These are phyloP conservation scores for Coniella lustricola DNA, from an alignment of 2,329 filamentous ascomycete genomes.

Conservation along the genomic window DNA sequence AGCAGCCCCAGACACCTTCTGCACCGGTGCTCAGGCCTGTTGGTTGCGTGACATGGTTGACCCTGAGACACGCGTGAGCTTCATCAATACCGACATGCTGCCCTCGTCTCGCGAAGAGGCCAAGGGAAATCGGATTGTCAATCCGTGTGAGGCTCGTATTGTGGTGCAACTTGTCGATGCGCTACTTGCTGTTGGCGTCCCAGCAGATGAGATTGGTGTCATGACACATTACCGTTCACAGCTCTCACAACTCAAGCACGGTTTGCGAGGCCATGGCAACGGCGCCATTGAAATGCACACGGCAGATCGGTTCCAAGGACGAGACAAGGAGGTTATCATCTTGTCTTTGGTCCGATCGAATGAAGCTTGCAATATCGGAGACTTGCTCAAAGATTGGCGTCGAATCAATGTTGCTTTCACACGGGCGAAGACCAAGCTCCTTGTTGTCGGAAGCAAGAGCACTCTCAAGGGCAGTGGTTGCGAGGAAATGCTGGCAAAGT, in stretches of 20 bases:
- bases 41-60: conserved; percentile 70
- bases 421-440: conserved; percentile 80
- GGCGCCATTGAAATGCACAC: conserved; percentile 84
- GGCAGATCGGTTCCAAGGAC: conserved; percentile 91
- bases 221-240: conserved; percentile 97
- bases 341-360: conserved; percentile 86
- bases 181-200: conserved; percentile 68
- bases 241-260: conserved; percentile 71
- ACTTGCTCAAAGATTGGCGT: conserved; percentile 84
- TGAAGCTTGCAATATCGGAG: conserved; percentile 73
- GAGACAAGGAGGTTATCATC: conserved; percentile 90
- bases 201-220: conserved; percentile 74
- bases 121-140: conserved; percentile 80
- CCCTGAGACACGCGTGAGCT: conserved; percentile 67
- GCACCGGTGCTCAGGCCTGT: conserved; percentile 49
- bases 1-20: conserved; percentile 43
- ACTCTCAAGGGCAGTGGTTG: conserved; percentile 69
- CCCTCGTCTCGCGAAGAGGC: conserved; percentile 61
- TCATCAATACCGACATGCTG: conserved; percentile 82
- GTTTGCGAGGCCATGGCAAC: conserved; percentile 49
- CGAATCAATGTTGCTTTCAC: conserved; percentile 95
- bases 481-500: conserved; percentile 69
- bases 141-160: conserved; percentile 72
- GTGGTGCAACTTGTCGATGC: conserved; percentile 74
- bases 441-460: conserved; percentile 75